Conservation (phyloP, 805 yeast genomes). For the Sungouiella thailandica region DNA sequence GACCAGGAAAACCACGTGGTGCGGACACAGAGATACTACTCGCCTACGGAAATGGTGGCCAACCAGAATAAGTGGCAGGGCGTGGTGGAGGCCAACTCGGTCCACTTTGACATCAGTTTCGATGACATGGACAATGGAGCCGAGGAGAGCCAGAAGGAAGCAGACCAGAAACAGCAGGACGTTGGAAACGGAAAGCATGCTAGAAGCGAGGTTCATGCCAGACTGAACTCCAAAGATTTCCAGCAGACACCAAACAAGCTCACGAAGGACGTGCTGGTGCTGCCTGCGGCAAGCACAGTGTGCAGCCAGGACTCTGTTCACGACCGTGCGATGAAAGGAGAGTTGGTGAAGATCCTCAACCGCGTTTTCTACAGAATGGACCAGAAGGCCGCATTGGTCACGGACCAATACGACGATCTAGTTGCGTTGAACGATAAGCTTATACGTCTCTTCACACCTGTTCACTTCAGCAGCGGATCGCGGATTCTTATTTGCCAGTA, state of each 20-base stretch:
- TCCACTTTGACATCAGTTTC: slow-evolving; percentile 33
- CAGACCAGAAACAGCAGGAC: no score
- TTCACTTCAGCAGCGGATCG: slow-evolving; percentile 14
- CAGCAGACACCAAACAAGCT: no score
- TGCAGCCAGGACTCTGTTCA: slow-evolving; percentile 13
- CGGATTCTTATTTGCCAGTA: slow-evolving; percentile 35
- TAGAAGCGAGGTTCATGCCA: no score
- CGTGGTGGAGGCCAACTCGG: slow-evolving; percentile 9
- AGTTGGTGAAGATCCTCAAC: slow-evolving; percentile 15
- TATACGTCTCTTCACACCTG: slow-evolving; percentile 17
- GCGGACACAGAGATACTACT: slow-evolving; percentile 27
- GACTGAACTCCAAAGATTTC: background rate
- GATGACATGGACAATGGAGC: background rate
- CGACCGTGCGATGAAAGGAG: slow-evolving; percentile 12
- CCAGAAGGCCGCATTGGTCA: slow-evolving; percentile 23
- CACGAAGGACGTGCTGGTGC: background rate
- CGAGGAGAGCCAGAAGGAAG: background rate
- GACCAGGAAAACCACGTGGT: slow-evolving; percentile 33
- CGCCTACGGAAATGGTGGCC: slow-evolving; percentile 33
- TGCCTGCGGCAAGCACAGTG: slow-evolving; percentile 8
- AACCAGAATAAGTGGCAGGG: slow-evolving; percentile 29
- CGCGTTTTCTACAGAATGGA: slow-evolving; percentile 26
- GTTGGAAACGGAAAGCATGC: no score
- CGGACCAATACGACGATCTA: slow-evolving; percentile 27
- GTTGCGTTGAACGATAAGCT: slow-evolving; percentile 17